Evolutionary conservation across 2,329 filamentous ascomycete genomes (phyloP).

Genomic region (Chaetomium sp.): DNA sequence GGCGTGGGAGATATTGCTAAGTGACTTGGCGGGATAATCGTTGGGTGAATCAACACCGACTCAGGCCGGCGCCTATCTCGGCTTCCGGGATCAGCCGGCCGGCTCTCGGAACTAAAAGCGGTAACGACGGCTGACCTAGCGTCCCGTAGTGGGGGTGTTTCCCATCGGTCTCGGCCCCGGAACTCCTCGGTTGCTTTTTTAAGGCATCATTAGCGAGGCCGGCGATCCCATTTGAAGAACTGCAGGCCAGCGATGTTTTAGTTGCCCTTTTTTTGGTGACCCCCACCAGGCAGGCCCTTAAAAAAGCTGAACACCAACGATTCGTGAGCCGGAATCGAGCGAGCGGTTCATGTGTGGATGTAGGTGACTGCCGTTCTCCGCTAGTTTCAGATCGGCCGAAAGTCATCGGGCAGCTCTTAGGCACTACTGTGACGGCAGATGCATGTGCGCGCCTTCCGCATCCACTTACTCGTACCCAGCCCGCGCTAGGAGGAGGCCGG

Average conservation of each 20-base stretch:
- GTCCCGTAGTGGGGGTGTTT: not conserved
- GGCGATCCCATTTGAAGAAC: not conserved
- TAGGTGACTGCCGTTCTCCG: not conserved
- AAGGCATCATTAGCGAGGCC: not conserved
- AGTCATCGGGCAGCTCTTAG: slow-evolving; percentile 18
- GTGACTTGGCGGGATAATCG: not conserved
- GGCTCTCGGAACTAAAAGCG: not conserved
- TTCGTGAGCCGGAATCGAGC: not conserved
- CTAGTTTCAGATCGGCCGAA: slow-evolving; percentile 16
- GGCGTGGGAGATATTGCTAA: not conserved
- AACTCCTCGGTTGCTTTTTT: slow-evolving; percentile 3
- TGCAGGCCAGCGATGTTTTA: not conserved
- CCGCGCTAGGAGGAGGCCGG: not conserved
- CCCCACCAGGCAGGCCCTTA: not conserved
- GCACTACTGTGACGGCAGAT: slow-evolving; percentile 18
- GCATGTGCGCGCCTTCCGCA: slow-evolving; percentile 15
- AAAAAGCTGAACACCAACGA: not conserved
- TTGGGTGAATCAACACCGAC: not conserved
- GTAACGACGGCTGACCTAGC: not conserved
- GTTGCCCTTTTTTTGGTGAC: not conserved
- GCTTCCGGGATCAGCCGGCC: slow-evolving; percentile 8
- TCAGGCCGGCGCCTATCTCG: not conserved
- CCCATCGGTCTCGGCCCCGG: not conserved
- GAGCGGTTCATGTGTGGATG: not conserved
- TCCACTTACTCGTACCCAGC: slow-evolving; percentile 1